These are phyloP conservation scores for Fusarium sp. DNA, from an alignment of 2,329 filamentous ascomycete genomes.

Conservation along the genomic window DNA sequence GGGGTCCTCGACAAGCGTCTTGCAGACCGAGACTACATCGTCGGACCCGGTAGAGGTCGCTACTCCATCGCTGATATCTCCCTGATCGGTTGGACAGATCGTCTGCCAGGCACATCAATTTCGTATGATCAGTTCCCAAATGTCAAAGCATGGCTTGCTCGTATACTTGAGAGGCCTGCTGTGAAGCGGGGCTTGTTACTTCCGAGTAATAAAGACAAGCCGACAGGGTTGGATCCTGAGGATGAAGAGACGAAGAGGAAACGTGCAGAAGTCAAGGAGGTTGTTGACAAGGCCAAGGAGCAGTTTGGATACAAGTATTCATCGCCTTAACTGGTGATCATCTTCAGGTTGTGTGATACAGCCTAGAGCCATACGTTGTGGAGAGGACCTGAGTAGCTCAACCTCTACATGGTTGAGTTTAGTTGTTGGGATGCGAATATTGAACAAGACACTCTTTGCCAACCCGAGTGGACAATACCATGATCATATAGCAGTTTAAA, in stretches of 20 bases:
- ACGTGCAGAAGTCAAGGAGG: conserved; percentile 41
- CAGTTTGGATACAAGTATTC: conserved; percentile 59
- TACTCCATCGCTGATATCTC: conserved; percentile 78
- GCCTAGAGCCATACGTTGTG: too few relatives aligned
- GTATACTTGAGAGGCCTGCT: conserved; percentile 71
- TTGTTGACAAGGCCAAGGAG: conserved; percentile 54
- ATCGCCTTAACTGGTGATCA: conserved; percentile 42
- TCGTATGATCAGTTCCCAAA: conserved; percentile 69
- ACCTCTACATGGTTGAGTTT: neutral
- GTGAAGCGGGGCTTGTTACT: conserved; percentile 78
- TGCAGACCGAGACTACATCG: conserved; percentile 58
- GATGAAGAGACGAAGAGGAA: conserved; percentile 32
- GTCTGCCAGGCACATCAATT: conserved; percentile 54
- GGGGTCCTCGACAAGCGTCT: conserved; percentile 76
- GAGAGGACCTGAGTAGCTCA: neutral
- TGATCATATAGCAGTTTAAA: neutral
- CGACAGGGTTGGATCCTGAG: conserved; percentile 29
- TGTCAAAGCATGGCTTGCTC: conserved; percentile 78
- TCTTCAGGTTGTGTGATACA: neutral
- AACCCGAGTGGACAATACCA: neutral
- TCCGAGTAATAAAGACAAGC: conserved; percentile 56
- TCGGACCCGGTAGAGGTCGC: conserved; percentile 62
- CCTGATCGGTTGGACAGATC: conserved; percentile 74
- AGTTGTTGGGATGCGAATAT: neutral
- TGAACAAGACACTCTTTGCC: neutral